Evolutionary conservation across 1,284 basidiomycete genomes (phyloP).

Genomic region (Dichomitus squalens): DNA sequence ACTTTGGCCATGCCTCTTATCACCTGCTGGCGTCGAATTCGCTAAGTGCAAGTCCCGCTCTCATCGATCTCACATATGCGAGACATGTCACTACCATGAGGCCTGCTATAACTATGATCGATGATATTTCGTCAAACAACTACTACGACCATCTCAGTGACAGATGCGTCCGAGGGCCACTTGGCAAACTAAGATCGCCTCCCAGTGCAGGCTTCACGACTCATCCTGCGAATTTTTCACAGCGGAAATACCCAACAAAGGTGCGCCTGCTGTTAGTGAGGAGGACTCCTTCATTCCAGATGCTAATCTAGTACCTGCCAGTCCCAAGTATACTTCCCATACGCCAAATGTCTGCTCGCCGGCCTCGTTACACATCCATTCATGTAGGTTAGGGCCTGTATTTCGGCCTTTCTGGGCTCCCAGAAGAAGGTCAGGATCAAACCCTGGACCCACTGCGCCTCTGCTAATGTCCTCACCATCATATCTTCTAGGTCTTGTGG

Average conservation of each 20-base stretch:
- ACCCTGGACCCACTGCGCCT: too few species aligned
- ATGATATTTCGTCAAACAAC: not conserved
- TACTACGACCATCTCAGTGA: not conserved
- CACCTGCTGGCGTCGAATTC: conserved; percentile 49
- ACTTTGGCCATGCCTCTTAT: conserved; percentile 35
- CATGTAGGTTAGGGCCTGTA: conserved; percentile 65
- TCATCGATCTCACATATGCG: conserved; percentile 43
- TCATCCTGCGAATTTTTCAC: conserved; percentile 60
- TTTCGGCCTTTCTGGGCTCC: conserved; percentile 62
- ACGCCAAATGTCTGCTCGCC: conserved; percentile 32
- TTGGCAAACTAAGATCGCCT: not conserved
- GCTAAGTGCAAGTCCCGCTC: conserved; percentile 43
- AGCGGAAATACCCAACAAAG: conserved; percentile 43
- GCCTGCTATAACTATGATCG: not conserved
- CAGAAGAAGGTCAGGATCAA: conserved; percentile 73
- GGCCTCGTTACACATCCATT: conserved; percentile 39
- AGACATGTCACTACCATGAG: conserved; percentile 36
- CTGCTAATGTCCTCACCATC: too few species aligned
- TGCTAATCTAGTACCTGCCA: not conserved
- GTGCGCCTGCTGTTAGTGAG: conserved; percentile 46
- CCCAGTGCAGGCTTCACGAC: conserved; percentile 50
- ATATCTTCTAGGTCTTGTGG: too few species aligned
- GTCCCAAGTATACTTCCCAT: not conserved
- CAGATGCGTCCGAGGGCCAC: not conserved
- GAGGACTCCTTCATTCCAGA: conserved; percentile 44